phyloP scores from a whole-genome alignment of 73 alveolate species.

The Uronychia setigera region DNA sequence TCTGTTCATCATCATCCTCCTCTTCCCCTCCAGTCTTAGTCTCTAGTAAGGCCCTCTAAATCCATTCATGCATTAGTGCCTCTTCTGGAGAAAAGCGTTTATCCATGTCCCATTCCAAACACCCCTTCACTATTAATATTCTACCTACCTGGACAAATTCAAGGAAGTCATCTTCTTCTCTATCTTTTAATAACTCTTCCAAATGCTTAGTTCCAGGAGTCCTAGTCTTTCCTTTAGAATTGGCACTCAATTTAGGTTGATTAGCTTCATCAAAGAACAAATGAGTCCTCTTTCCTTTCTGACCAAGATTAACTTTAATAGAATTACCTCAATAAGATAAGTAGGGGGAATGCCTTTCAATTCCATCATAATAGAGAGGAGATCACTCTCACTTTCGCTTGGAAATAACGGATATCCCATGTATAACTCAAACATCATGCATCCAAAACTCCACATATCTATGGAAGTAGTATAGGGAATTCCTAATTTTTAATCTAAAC shows the following conservation, averaged over 20 bases:
- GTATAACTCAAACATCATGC: conserved; percentile 69
- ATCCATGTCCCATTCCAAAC: conserved; percentile 84
- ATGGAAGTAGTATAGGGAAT: conserved; percentile 58
- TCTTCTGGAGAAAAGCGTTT: conserved; percentile 84
- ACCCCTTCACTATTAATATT: neutral
- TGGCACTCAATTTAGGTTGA: conserved; percentile 15
- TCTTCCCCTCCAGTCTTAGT: neutral
- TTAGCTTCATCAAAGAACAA: conserved; percentile 42
- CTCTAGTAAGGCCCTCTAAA: neutral
- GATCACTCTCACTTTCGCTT: conserved; percentile 68
- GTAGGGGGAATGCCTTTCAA: conserved; percentile 72
- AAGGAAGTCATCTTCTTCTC: conserved; percentile 19
- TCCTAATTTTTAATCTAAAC: conserved; percentile 61
- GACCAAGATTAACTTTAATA: neutral
- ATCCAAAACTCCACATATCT: conserved; percentile 79
- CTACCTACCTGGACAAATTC: conserved; percentile 75
- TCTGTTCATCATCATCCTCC: neutral
- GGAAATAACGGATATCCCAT: conserved; percentile 74
- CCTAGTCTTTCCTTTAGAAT: conserved; percentile 42
- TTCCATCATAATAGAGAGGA: conserved; percentile 53
- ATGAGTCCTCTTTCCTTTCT: conserved; percentile 17
- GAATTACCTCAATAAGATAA: conserved; percentile 48
- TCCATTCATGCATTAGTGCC: conserved; percentile 81
- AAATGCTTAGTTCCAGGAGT: conserved; percentile 18
- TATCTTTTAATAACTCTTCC: neutral